Conservation (phyloP, 1,284 basidiomycete species). For the Irpex lacteus region DNA sequence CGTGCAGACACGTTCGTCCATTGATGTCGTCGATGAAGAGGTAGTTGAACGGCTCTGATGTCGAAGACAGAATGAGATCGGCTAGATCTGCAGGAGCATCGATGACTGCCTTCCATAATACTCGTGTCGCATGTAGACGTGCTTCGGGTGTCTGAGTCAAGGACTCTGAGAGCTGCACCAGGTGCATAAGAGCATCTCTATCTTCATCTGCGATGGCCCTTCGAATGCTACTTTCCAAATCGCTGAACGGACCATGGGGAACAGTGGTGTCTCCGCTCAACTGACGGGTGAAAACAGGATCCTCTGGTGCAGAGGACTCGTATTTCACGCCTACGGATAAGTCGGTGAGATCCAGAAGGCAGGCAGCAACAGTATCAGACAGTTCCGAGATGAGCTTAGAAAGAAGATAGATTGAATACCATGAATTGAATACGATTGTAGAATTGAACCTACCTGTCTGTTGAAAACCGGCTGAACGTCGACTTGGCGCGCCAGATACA, state of each 20-base stretch:
- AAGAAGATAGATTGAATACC: background rate
- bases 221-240: constrained; percentile 83
- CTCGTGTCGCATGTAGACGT: constrained; percentile 72
- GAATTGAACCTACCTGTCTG: constrained; percentile 65
- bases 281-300: constrained; percentile 66
- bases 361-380: constrained; percentile 92
- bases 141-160: constrained; percentile 57
- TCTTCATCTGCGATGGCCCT: constrained; percentile 70
- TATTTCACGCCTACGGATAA: constrained; percentile 72
- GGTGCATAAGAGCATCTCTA: constrained; percentile 59
- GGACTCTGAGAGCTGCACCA: constrained; percentile 70
- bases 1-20: constrained; percentile 92
- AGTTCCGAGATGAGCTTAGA: constrained; percentile 88
- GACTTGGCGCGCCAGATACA: constrained; percentile 95
- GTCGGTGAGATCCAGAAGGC: constrained; percentile 90
- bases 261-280: constrained; percentile 61
- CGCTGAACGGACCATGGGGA: constrained; percentile 74
- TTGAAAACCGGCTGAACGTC: constrained; percentile 99
- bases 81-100: constrained; percentile 73
- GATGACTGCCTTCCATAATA: constrained; percentile 89
- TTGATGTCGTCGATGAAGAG: constrained; percentile 96
- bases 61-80: constrained; percentile 70
- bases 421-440: too few relatives aligned
- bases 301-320: constrained; percentile 50
- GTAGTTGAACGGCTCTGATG: constrained; percentile 80